These are phyloP conservation scores for Fragaria iinumae DNA, from an alignment of 306 rosid species.

Conservation along the genomic window DNA sequence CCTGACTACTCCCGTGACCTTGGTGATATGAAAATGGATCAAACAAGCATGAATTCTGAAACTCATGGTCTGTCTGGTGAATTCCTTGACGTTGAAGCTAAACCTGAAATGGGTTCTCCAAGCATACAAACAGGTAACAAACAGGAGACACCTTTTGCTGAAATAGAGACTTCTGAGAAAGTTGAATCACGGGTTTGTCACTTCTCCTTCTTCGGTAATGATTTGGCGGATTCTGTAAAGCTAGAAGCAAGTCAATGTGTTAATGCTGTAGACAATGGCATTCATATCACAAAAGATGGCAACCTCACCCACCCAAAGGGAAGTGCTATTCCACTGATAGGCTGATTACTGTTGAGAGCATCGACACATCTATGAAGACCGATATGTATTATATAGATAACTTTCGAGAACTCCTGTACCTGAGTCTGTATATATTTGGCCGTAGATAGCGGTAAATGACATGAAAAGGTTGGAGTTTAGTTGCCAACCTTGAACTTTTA, in stretches of 20 bases:
- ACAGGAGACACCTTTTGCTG: slow-evolving; percentile 21
- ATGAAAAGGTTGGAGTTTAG: neutral
- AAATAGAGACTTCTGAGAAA: slow-evolving; percentile 37
- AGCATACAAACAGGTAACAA: slow-evolving; percentile 21
- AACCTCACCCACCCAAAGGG: slow-evolving; percentile 24
- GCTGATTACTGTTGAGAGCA: slow-evolving; percentile 22
- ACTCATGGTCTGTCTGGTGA: slow-evolving; percentile 19
- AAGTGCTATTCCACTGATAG: slow-evolving; percentile 25
- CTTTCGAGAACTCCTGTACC: neutral
- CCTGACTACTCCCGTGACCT: slow-evolving; percentile 29
- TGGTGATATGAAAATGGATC: slow-evolving; percentile 30
- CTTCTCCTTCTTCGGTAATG: neutral
- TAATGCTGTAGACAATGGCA: slow-evolving; percentile 23
- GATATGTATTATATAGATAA: neutral
- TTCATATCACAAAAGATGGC: slow-evolving; percentile 23
- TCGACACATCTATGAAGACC: slow-evolving; percentile 35
- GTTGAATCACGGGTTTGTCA: slow-evolving; percentile 23
- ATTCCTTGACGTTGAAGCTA: slow-evolving; percentile 18
- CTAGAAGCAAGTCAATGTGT: slow-evolving; percentile 7
- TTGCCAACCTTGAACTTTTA: neutral
- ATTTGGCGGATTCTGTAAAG: slow-evolving; percentile 20
- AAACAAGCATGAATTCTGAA: slow-evolving; percentile 26
- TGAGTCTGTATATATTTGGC: neutral
- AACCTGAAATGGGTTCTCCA: slow-evolving; percentile 12
- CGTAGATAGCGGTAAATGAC: neutral